Evolutionary conservation across 257 asterid genomes (phyloP).

Genomic region (Solanum dulcamara): DNA sequence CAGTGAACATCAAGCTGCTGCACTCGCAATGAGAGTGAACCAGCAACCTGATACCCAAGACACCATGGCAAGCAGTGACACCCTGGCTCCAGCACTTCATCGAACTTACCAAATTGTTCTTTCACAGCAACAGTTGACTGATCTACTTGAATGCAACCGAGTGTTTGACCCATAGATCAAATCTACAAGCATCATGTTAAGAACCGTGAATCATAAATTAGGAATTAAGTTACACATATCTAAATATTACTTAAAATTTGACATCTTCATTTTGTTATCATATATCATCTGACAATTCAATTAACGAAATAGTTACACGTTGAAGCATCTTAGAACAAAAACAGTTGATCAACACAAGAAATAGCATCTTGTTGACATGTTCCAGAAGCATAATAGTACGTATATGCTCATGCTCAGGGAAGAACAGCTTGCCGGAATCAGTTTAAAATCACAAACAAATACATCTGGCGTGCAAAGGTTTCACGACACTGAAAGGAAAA

Average conservation of each 20-base stretch:
- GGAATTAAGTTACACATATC: neutral
- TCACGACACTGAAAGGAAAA: neutral
- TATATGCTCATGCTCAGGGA: neutral
- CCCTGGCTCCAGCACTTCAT: conserved; percentile 26
- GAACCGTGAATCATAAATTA: neutral
- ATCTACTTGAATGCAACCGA: conserved; percentile 25
- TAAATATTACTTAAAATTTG: neutral
- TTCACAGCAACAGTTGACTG: conserved; percentile 25
- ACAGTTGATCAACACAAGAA: neutral
- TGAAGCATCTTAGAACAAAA: neutral
- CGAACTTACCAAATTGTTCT: conserved; percentile 23
- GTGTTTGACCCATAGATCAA: conserved; percentile 23
- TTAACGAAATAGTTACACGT: neutral
- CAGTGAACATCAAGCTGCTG: conserved; percentile 29
- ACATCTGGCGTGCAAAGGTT: neutral
- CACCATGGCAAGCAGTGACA: conserved; percentile 37
- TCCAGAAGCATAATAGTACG: neutral
- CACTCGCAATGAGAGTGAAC: conserved; percentile 18
- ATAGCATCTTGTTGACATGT: neutral
- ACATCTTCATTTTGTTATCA: neutral
- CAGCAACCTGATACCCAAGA: conserved; percentile 17
- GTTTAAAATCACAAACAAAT: neutral
- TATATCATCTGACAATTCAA: neutral
- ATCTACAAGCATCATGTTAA: neutral
- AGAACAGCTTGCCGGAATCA: neutral